phyloP scores from a whole-genome alignment of 108 stramenopile species.

The Discostella stelligeroides region DNA sequence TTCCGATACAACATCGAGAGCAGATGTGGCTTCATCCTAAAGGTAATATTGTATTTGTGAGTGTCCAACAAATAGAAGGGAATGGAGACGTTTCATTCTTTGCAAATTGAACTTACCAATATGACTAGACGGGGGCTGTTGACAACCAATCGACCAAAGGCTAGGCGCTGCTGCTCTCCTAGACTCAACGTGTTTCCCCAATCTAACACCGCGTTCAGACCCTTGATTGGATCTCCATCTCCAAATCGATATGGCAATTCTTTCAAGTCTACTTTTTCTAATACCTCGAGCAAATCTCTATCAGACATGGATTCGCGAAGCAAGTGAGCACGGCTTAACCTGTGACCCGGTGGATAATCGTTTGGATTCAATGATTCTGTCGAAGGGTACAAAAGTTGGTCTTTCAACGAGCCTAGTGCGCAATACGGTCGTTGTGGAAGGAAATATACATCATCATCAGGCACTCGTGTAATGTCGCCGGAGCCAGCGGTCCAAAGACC shows the following conservation, averaged over 20 bases:
- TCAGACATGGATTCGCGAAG: constrained; percentile 27
- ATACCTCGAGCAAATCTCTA: constrained; percentile 36
- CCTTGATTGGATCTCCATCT: constrained; percentile 44
- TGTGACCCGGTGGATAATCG: constrained; percentile 29
- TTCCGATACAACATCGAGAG: constrained; percentile 74
- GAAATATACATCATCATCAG: constrained; percentile 83
- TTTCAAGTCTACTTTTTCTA: constrained; percentile 53
- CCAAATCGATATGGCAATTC: constrained; percentile 52
- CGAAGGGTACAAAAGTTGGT: constrained; percentile 80
- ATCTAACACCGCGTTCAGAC: constrained; percentile 55
- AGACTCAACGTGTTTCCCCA: constrained; percentile 74
- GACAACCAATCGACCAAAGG: constrained; percentile 71
- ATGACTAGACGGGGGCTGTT: constrained; percentile 69
- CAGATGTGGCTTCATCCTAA: constrained; percentile 82
- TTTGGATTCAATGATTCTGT: constrained; percentile 35
- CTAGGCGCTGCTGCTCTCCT: constrained; percentile 82
- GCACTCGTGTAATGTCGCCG: constrained; percentile 78
- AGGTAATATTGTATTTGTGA: too few species aligned
- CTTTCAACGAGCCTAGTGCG: constrained; percentile 78
- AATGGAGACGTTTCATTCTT: too few species aligned
- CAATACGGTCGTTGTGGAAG: constrained; percentile 96
- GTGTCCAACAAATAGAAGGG: too few species aligned
- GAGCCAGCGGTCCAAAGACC: constrained; percentile 91
- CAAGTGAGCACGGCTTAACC: too few species aligned
- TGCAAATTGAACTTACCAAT: too few species aligned